phyloP scores from a whole-genome alignment of 345 rosid species.

The Ceriops zippeliana region DNA sequence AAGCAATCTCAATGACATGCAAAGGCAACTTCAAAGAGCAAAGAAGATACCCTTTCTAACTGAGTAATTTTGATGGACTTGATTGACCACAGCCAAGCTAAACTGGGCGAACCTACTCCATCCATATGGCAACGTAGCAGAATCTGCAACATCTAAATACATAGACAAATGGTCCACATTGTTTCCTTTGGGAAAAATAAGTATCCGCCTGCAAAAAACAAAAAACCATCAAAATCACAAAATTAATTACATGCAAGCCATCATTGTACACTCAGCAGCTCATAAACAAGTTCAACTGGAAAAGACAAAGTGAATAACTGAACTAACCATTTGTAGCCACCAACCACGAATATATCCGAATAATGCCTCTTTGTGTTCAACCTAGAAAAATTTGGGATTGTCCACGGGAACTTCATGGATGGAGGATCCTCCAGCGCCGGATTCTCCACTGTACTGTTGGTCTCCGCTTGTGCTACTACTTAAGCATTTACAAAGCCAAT shows the following conservation, averaged over 20 bases:
- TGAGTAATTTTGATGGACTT: constrained; percentile 61
- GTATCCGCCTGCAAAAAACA: constrained; percentile 63
- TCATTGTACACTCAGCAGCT: neutral
- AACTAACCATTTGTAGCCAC: constrained; percentile 84
- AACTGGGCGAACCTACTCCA: constrained; percentile 97
- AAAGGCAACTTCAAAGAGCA: neutral
- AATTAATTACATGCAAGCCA: neutral
- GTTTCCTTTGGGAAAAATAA: constrained; percentile 85
- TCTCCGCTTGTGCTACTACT: constrained; percentile 52
- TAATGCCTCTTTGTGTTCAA: constrained; percentile 66
- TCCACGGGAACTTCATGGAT: constrained; percentile 74
- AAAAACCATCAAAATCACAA: constrained; percentile 9
- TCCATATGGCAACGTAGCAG: constrained; percentile 70
- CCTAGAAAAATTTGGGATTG: constrained; percentile 69
- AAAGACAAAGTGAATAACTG: neutral
- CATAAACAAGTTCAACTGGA: neutral
- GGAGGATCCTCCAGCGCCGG: constrained; percentile 85
- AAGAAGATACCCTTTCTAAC: constrained; percentile 67
- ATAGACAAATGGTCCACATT: constrained; percentile 88
- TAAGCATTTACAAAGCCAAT: neutral
- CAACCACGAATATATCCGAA: constrained; percentile 72
- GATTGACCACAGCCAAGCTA: constrained; percentile 83
- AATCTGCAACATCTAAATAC: constrained; percentile 96
- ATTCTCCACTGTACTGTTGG: constrained; percentile 58
- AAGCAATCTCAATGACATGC: neutral